Evolutionary conservation across 495 filamentous ascomycete genomes (phyloP), one percentile per base, ranked within the genome.

Genomic region (Glonium stellatum): DNA sequence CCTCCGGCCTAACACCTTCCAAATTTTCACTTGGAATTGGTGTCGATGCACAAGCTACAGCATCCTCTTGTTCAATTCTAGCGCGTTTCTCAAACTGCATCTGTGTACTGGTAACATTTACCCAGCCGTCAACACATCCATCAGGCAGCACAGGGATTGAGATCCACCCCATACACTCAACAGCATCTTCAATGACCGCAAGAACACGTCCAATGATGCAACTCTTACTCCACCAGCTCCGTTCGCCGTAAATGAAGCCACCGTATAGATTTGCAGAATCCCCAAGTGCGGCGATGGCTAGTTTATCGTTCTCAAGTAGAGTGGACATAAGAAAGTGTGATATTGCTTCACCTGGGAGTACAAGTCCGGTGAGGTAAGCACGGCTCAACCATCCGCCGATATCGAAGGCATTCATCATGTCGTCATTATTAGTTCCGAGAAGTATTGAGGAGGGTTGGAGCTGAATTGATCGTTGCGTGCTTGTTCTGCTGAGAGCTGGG

Each of bases 161-260:
- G 18, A 90, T 78, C 88, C 88, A 92, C 1, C 86, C 87, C 82
- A 89, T 86, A 62, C 86, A 90, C 60, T 88, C 87, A n/a, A 77
- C 79, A 18, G 84, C 80, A 9, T 81, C 84, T 25, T 80, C 76
- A 10, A 82, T 71, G 36, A 84, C 82, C 57, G 85, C 84, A 22
- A 95, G 66, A 0, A 95, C 87, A 35, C 87, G 82, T 8, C 88
- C 88, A 23, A 91, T 81, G 44, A 93, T 78, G 66, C 86, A 90
- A 46, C 79, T 74, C 35, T 87, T 90, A 71, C 88, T 92, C 90
- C 90, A 95, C 77, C 87, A 93, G 56, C 83, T 91, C 62, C 81
- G 82, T 18, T 77, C 80, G 9, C 66, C 69, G 66, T 89, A 90
- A 8, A 86, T 71, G 65, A 95, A 90, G 4, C 89, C 90, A n/a